A percentile compares a stretch with the other conserved stretches of the same genome.
Evolutionary conservation across 2,329 filamentous ascomycete species (phyloP).

Genomic region (Talaromyces sp.): DNA sequence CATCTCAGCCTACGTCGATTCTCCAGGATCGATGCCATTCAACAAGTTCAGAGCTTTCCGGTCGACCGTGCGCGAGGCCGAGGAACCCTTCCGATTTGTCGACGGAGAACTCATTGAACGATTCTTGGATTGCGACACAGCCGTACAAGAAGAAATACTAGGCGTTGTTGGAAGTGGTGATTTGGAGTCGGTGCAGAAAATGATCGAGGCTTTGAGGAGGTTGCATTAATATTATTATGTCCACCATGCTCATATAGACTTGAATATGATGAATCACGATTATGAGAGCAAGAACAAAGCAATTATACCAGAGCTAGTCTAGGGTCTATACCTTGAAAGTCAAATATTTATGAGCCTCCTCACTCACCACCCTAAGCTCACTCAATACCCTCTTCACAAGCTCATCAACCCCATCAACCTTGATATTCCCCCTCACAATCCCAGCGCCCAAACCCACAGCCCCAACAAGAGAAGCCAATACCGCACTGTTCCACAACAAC

Average conservation of each 20-base stretch:
- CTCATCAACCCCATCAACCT: conserved; percentile 11
- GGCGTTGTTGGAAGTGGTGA: conserved; percentile 51
- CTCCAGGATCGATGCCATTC: conserved; percentile 72
- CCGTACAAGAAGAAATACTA: conserved; percentile 54
- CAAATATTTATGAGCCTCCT: background rate
- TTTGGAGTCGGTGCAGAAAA: conserved; percentile 59
- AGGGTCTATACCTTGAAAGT: conserved; percentile 4
- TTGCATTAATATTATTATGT: conserved; percentile 38
- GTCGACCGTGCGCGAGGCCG: conserved; percentile 65
- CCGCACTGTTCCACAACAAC: background rate
- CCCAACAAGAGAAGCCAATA: conserved; percentile 7
- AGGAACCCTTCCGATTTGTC: conserved; percentile 80
- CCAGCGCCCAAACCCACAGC: conserved; percentile 18
- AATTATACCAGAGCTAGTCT: background rate
- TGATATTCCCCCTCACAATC: conserved; percentile 6
- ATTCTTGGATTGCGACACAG: conserved; percentile 69
- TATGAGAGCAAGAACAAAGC: background rate
- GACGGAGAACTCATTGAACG: conserved; percentile 88
- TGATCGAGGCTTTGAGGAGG: conserved; percentile 55
- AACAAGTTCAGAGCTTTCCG: conserved; percentile 77
- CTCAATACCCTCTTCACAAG: conserved; percentile 15
- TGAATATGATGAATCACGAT: background rate
- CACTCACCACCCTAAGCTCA: conserved; percentile 7
- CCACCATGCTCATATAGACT: background rate
- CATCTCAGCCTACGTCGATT: conserved; percentile 64